Percentiles rank a stretch among this genome's conserved stretches.
Evolutionary conservation across 1,139 yeast species (phyloP).

Genomic region (Sugiyamaella neomexicana): DNA sequence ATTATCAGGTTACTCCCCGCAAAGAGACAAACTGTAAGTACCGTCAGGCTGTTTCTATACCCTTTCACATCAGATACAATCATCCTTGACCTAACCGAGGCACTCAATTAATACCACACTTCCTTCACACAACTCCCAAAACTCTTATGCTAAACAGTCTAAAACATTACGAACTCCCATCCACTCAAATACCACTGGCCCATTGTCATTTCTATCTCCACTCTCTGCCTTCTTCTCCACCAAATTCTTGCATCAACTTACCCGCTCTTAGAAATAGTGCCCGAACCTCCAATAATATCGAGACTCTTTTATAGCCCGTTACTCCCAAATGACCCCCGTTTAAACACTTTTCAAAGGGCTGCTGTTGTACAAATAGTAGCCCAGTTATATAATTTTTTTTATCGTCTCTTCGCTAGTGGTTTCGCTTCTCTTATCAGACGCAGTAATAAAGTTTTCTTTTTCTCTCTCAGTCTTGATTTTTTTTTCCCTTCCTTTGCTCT

Average conservation of each 20-base stretch:
- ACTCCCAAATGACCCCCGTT: conserved; percentile 2
- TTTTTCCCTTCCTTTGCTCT: not conserved
- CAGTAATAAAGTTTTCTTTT: not conserved
- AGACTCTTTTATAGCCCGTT: not conserved
- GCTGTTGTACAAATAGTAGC: not conserved
- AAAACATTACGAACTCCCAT: too few species aligned
- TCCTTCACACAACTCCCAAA: too few species aligned
- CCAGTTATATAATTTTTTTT: conserved; percentile 1
- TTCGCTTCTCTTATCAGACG: conserved; percentile 1
- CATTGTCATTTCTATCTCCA: not conserved
- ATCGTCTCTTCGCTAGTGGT: not conserved
- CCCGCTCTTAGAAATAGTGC: not conserved
- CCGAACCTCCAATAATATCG: not conserved
- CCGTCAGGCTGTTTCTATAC: too few species aligned
- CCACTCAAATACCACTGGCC: too few species aligned
- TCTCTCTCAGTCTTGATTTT: not conserved
- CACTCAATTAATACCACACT: too few species aligned
- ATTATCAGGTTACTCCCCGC: too few species aligned
- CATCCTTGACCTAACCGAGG: too few species aligned
- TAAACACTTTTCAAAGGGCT: not conserved
- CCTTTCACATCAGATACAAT: too few species aligned
- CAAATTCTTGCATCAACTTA: not conserved
- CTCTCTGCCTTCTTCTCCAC: not conserved
- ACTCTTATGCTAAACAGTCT: too few species aligned
- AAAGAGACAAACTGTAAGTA: too few species aligned